A percentile compares a stretch with the other conserved stretches of the same genome.
phyloP scores from a whole-genome alignment of 2,329 filamentous ascomycete species.

The Nigrospora oryzae region DNA sequence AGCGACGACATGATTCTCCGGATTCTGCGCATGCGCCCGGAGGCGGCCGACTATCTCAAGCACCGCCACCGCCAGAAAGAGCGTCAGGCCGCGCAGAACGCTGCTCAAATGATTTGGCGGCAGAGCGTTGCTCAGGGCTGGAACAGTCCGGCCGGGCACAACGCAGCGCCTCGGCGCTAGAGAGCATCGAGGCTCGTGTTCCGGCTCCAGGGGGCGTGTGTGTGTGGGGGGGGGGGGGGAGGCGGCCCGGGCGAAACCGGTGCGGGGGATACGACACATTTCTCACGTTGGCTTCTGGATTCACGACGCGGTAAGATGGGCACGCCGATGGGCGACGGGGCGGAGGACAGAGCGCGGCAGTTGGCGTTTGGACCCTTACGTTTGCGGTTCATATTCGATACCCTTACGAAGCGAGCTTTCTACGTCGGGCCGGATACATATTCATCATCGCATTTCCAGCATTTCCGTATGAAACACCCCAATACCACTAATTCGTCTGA shows the following conservation, averaged over 20 bases:
- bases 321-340: too few relatives aligned
- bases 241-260: too few relatives aligned
- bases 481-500: too few relatives aligned
- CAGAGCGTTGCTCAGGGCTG: slow-evolving; percentile 67
- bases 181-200: background rate
- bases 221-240: too few relatives aligned
- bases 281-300: too few relatives aligned
- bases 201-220: too few relatives aligned
- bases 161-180: slow-evolving; percentile 39
- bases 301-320: too few relatives aligned
- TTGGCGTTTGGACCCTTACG: background rate
- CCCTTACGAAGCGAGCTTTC: slow-evolving; percentile 17
- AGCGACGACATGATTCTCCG: slow-evolving; percentile 97
- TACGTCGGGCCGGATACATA: slow-evolving; percentile 3
- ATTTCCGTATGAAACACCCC: too few relatives aligned
- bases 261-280: too few relatives aligned
- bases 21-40: slow-evolving; percentile 89
- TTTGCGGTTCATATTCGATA: slow-evolving; percentile 10
- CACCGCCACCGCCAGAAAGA: slow-evolving; percentile 92
- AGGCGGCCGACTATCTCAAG: slow-evolving; percentile 78
- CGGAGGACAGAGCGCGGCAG: too few relatives aligned
- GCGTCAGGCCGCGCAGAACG: slow-evolving; percentile 78
- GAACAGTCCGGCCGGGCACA: slow-evolving; percentile 31
- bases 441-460: too few relatives aligned
- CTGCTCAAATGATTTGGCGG: slow-evolving; percentile 87